A percentile compares a stretch with the other conserved stretches of the same genome.
phyloP scores from a whole-genome alignment of 2,329 filamentous ascomycete species.

The Fusarium siculi region DNA sequence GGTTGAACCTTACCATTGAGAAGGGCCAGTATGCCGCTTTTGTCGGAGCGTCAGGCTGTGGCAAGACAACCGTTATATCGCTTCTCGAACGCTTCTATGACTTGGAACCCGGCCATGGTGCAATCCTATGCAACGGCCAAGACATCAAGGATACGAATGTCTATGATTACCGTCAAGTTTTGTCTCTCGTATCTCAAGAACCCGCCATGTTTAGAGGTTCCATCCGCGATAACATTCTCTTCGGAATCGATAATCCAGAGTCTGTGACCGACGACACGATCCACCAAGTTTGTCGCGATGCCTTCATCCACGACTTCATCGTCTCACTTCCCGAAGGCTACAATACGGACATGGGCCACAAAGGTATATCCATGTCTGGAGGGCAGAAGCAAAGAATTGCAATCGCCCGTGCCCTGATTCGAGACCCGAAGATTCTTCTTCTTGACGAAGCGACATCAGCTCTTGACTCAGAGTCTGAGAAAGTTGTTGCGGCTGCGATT shows the following conservation, averaged over 20 bases:
- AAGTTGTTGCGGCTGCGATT: conserved; percentile 72
- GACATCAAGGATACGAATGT: conserved; percentile 69
- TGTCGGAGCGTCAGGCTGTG: conserved; percentile 76
- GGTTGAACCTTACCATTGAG: conserved; percentile 71
- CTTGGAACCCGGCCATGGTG: conserved; percentile 61
- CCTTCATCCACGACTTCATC: conserved; percentile 78
- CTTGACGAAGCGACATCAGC: conserved; percentile 77
- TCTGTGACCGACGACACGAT: conserved; percentile 62
- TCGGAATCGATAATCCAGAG: conserved; percentile 66
- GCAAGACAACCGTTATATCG: conserved; percentile 77
- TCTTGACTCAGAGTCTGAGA: conserved; percentile 71
- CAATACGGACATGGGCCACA: conserved; percentile 73
- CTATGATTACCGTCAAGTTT: conserved; percentile 68
- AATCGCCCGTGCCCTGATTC: conserved; percentile 74
- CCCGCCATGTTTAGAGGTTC: conserved; percentile 76
- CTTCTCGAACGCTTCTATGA: conserved; percentile 77
- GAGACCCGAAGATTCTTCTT: conserved; percentile 71
- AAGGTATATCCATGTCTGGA: conserved; percentile 73
- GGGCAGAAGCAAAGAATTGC: conserved; percentile 77
- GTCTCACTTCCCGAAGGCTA: conserved; percentile 74
- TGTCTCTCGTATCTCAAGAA: conserved; percentile 80
- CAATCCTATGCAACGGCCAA: conserved; percentile 70
- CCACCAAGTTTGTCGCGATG: conserved; percentile 67
- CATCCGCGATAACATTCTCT: conserved; percentile 76
- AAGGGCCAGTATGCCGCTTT: conserved; percentile 77